Evolutionary conservation across 108 stramenopile genomes (phyloP), one percentile per base, ranked within the genome.

Genomic region (Conticribra weissflogii): DNA sequence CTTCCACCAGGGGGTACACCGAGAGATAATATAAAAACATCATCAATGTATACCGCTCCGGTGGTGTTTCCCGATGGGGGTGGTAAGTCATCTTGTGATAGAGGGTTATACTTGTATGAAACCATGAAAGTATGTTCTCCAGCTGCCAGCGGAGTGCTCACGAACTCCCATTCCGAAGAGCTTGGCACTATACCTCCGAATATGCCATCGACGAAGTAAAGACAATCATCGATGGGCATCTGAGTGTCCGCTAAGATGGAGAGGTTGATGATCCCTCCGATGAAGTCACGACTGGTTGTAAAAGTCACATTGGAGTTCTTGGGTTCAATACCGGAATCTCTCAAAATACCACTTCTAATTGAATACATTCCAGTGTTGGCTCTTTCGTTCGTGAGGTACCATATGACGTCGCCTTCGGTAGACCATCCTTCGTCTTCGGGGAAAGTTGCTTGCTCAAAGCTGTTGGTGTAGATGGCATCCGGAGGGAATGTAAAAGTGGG

Each of bases 281-380:
- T 33, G 58, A 36, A 76, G 24, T 61, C 46, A 33, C 53, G 47
- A 58, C 48, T 63, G 4, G 67, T 67, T 1, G 21, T 52, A 31
- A 76, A 49, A 28, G 75, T 76, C 2, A 68, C 51, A 41, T 76
- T 76, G 0, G 75, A 76, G 0, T 49, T 34, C 59, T 63, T 62
- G 12, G 62, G 53, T 33, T 47, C 60, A 30, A 25, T 25, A 41
- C 59, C 67, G 18, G 45, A 17, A 18, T 59, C 21, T 7, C 52
- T 32, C 17, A 76, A 57, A 12, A 14, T 54, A 2, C 64, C 64
- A 49, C 67, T 68, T 31, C 49, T 76, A 53, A 76, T 76, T 19
- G 75, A 76, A 51, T 76, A 76, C 0, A 31, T 36, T 17, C 75
- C 75, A 28, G 34, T 68, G 15, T 58, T 55, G 14, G 53, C 75